These are phyloP conservation scores for Vitis amurensis DNA, from an alignment of 164 flowering plant species.

Conservation along the genomic window DNA sequence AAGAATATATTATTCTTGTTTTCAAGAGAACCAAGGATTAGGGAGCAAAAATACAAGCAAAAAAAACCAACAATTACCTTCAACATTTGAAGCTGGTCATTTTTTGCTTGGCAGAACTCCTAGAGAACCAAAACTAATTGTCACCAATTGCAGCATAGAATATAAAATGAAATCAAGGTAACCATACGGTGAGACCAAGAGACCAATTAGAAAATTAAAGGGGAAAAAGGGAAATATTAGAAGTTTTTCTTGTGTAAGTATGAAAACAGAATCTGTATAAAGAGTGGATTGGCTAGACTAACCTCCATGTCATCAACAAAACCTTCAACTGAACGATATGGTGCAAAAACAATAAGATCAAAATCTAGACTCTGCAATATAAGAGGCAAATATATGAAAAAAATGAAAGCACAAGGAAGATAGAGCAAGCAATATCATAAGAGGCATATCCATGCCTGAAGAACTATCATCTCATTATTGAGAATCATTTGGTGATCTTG, in stretches of 20 bases:
- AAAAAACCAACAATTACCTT: conserved; percentile 35
- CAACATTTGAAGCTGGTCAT: conserved; percentile 43
- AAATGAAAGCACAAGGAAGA: conserved; percentile 2
- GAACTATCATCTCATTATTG: conserved; percentile 94
- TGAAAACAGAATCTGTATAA: neutral
- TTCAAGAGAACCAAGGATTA: neutral
- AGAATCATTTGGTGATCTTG: conserved; percentile 98
- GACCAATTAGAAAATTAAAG: neutral
- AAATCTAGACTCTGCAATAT: conserved; percentile 83
- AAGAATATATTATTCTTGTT: neutral
- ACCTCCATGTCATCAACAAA: conserved; percentile 88
- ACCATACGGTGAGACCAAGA: neutral
- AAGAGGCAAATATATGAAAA: conserved; percentile 8
- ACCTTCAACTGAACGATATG: conserved; percentile 93
- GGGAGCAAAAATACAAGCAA: neutral
- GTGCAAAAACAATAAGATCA: conserved; percentile 97
- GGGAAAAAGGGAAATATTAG: neutral
- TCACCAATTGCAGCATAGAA: conserved; percentile 7
- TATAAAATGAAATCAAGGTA: neutral
- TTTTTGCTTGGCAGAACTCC: conserved; percentile 50
- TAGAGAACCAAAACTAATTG: conserved; percentile 24
- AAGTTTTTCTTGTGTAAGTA: neutral
- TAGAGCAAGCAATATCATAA: conserved; percentile 1
- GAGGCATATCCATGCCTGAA: conserved; percentile 70
- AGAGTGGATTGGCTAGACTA: conserved; percentile 4